Conservation (phyloP, 768 basidiomycete genomes). For the Atractiella rhizophila region DNA sequence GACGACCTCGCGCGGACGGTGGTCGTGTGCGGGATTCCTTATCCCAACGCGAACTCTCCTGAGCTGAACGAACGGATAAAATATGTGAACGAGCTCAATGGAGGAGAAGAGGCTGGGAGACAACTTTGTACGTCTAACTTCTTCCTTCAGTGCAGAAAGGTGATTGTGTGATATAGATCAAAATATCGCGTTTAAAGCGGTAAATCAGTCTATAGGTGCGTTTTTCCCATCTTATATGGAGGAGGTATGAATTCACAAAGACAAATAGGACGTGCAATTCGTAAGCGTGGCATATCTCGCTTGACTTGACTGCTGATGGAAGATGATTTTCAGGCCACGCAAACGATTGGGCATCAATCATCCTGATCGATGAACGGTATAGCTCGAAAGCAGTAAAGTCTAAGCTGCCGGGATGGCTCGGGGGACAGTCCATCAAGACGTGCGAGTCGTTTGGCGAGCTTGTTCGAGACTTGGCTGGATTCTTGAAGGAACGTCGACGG, state of each 20-base stretch:
- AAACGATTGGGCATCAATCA: slow-evolving; percentile 69
- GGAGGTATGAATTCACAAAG: no score
- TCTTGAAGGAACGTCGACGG: no score
- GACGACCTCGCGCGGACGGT: slow-evolving; percentile 34
- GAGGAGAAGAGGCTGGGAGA: slow-evolving; percentile 39
- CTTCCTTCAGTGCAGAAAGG: not conserved
- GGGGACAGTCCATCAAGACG: no score
- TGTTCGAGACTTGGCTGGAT: no score
- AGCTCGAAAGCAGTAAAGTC: slow-evolving; percentile 36
- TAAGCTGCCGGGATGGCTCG: slow-evolving; percentile 86
- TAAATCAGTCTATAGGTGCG: slow-evolving; percentile 90
- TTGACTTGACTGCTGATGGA: not conserved
- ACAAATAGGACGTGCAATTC: not conserved
- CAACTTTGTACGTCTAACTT: slow-evolving; percentile 57
- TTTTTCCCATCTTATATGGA: no score
- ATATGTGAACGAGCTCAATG: slow-evolving; percentile 42
- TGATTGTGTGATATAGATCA: slow-evolving; percentile 44
- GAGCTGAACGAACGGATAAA: slow-evolving; percentile 78
- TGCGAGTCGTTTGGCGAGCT: no score
- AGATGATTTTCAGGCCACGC: slow-evolving; percentile 78
- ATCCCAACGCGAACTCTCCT: slow-evolving; percentile 67
- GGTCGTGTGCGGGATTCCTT: slow-evolving; percentile 69
- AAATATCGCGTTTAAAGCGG: slow-evolving; percentile 28
- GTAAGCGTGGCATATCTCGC: not conserved
- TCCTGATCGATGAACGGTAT: slow-evolving; percentile 70